A percentile compares a stretch with the other conserved stretches of the same genome.
Evolutionary conservation across 768 basidiomycete species (phyloP).

Genomic region (Dacryopinax spathularia): DNA sequence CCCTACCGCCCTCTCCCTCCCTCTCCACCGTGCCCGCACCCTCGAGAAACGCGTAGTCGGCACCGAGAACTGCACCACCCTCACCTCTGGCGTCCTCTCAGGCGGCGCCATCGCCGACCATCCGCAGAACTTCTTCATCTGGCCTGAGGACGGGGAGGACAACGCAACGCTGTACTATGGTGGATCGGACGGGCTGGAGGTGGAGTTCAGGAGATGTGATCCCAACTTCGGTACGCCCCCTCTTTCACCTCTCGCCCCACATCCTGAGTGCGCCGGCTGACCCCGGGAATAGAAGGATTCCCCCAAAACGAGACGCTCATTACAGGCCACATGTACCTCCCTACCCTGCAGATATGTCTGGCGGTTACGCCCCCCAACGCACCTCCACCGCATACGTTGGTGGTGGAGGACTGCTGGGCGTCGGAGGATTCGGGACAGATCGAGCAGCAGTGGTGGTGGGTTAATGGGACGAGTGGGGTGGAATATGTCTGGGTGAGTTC

Average conservation of each 20-base stretch:
- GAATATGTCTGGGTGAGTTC: neutral
- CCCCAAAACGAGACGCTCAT: neutral
- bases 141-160: no score
- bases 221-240: neutral
- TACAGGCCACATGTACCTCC: neutral
- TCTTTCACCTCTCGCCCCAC: neutral
- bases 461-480: neutral
- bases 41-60: neutral
- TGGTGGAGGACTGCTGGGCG: neutral
- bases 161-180: neutral
- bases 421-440: neutral
- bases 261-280: neutral
- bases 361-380: neutral
- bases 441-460: neutral
- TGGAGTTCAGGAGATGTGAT: neutral
- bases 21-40: neutral
- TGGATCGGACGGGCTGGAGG: neutral
- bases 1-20: neutral
- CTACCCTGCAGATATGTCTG: neutral
- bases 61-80: neutral
- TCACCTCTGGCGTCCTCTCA: neutral
- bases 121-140: constrained; percentile 1
- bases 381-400: neutral
- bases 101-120: neutral
- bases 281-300: neutral